These are phyloP conservation scores for Bothriochloa decipiens DNA, from an alignment of 176 grass and related monocot genomes.

Conservation along the genomic window DNA sequence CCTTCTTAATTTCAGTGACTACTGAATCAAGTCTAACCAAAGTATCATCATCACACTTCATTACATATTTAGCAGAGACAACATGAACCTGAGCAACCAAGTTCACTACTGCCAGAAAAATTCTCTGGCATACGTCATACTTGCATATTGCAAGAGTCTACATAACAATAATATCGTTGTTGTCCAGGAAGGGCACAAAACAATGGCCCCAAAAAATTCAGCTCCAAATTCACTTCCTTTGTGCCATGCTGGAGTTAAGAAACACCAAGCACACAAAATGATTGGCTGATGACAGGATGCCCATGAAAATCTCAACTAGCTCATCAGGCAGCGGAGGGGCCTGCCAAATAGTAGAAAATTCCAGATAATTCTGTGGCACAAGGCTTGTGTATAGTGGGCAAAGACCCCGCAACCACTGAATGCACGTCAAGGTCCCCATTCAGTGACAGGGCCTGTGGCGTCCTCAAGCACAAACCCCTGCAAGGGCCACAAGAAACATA, in stretches of 20 bases:
- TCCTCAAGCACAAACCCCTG: conserved; percentile 90
- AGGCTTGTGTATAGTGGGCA: conserved; percentile 70
- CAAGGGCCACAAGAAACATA: conserved; percentile 21
- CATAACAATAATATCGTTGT: conserved; percentile 81
- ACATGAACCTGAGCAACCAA: conserved; percentile 60
- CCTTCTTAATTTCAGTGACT: conserved; percentile 63
- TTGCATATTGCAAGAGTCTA: conserved; percentile 89
- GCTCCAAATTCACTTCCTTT: conserved; percentile 72
- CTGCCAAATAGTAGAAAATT: conserved; percentile 66
- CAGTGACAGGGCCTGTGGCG: conserved; percentile 69
- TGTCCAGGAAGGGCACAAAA: conserved; percentile 83
- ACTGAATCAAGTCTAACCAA: conserved; percentile 74
- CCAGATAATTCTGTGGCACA: conserved; percentile 62
- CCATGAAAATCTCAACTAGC: conserved; percentile 81
- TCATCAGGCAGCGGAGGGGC: conserved; percentile 54
- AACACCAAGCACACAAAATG: conserved; percentile 66
- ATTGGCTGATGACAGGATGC: conserved; percentile 79
- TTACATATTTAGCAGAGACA: conserved; percentile 69
- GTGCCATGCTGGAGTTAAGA: conserved; percentile 60
- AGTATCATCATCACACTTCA: conserved; percentile 91
- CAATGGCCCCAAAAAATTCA: conserved; percentile 89
- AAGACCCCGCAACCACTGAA: conserved; percentile 69
- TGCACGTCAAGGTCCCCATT: conserved; percentile 72
- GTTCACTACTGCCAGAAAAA: conserved; percentile 27
- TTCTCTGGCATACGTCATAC: conserved; percentile 57